A percentile compares a stretch with the other conserved stretches of the same genome.
These are phyloP conservation scores for Penicillium goetzii DNA, from an alignment of 495 filamentous ascomycete species.

Conservation along the genomic window DNA sequence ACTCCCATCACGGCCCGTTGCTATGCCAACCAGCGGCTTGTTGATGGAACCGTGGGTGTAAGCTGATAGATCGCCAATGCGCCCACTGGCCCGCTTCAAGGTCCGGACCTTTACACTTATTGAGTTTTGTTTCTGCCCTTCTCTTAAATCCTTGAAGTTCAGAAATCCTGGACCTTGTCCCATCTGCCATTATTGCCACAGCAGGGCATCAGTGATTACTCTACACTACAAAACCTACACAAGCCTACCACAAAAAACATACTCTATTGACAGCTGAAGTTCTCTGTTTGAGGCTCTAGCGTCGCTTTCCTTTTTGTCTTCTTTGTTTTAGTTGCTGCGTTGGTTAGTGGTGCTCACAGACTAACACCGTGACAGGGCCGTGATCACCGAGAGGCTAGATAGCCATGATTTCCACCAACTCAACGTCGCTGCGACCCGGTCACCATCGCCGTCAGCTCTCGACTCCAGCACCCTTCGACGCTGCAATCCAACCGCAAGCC, in stretches of 20 bases:
- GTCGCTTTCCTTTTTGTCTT: constrained; percentile 28
- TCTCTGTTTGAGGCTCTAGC: constrained; percentile 27
- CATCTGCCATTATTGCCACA: not conserved
- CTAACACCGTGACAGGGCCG: constrained; percentile 45
- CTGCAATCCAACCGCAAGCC: constrained; percentile 32
- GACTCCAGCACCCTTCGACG: constrained; percentile 75
- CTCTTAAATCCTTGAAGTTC: constrained; percentile 12
- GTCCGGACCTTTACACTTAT: constrained; percentile 30
- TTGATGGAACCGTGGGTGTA: constrained; percentile 48
- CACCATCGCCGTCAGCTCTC: constrained; percentile 88
- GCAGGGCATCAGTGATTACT: constrained; percentile 1
- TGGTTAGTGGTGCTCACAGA: constrained; percentile 37
- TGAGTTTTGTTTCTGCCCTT: constrained; percentile 34
- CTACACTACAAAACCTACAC: constrained; percentile 3
- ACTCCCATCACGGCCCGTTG: constrained; percentile 41
- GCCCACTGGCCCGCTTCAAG: constrained; percentile 30
- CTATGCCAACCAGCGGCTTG: constrained; percentile 50
- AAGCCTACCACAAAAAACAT: not conserved
- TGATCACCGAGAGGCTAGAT: constrained; percentile 30
- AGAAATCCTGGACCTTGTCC: constrained; percentile 9
- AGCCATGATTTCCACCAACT: constrained; percentile 33
- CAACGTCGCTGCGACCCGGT: constrained; percentile 33
- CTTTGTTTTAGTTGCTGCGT: constrained; percentile 25
- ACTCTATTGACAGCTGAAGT: constrained; percentile 9
- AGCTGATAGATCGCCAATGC: constrained; percentile 44